Base-by-base conservation (phyloP, 139 green algal genomes). In the Desmodesmus armatus region DNA sequence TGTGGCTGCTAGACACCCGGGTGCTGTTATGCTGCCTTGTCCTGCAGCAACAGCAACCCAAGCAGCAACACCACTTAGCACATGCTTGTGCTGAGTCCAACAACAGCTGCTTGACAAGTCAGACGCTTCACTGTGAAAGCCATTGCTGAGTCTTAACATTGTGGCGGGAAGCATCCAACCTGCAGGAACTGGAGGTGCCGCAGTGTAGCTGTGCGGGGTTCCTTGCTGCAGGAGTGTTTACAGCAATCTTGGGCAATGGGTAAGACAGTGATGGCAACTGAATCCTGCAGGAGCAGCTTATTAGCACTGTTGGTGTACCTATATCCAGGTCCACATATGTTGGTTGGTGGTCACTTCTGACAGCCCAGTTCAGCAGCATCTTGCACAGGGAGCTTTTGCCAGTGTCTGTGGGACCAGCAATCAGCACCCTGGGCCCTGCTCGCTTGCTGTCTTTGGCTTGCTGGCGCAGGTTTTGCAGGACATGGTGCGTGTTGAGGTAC, bases 251-350 rank as follows among this genome's bases (percentile, higher is more conserved):
- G n/a, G n/a, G n/a, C n/a, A n/a, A n/a, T n/a, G n/a, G n/a, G n/a
- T n/a, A n/a, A n/a, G n/a, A n/a, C n/a, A n/a, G n/a, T n/a, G 51
- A 13, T 62, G 15, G 51, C 15, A 62, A 13, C 51, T 7, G 47
- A 7, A 55, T 55, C 47, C 47, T 55, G 7, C 9, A 55, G 13
- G 19, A 72, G 23, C 63, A 17, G 27, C 63, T 72, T n/a, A n/a
- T n/a, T n/a, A n/a, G n/a, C n/a, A 44, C 43, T 33, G 15, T 60
- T 40, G 31, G 81, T 88, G 41, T 67, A 90, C 95, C 96, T 31
- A 99, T 95, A 89, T 99, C 96, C 29, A 99, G 85, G 85, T 99
- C 96, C 17, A 96, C 93, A 55, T 95, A 92, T 0, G 90, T 94
- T 19, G 96, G 95, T 1, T 91, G 78, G 86, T 92, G 96, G 23